Evolutionary conservation across 2,329 filamentous ascomycete genomes (phyloP).

Genomic region (Penicillium sp.): DNA sequence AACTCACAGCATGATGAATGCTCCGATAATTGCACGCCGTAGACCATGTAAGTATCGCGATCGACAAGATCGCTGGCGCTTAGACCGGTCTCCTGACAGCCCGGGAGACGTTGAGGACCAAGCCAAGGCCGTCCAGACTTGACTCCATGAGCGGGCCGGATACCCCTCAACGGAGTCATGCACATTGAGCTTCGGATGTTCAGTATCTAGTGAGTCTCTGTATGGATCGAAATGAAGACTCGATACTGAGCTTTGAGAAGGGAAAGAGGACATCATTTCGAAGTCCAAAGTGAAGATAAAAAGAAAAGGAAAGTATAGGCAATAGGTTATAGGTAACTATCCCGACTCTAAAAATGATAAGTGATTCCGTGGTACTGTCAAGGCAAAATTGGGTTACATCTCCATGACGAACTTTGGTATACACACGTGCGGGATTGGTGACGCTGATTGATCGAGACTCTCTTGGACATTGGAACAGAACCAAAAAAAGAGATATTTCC

Average conservation of each 20-base stretch:
- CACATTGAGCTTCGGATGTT: conserved; percentile 2
- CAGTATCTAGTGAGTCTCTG: conserved; percentile 10
- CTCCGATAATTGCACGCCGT: conserved; percentile 13
- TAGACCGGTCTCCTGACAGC: conserved; percentile 6
- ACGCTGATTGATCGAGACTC: neutral
- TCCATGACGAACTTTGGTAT: neutral
- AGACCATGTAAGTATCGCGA: conserved; percentile 15
- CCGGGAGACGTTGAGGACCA: conserved; percentile 4
- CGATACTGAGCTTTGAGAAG: conserved; percentile 7
- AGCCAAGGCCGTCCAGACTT: conserved; percentile 7
- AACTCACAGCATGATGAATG: conserved; percentile 32
- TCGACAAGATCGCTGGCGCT: conserved; percentile 11
- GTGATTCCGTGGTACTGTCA: conserved; percentile 6
- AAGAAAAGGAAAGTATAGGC: neutral
- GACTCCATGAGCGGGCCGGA: conserved; percentile 13
- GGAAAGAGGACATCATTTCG: neutral
- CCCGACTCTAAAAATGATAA: neutral
- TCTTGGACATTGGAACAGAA: neutral
- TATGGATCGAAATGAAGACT: conserved; percentile 13
- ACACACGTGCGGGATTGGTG: neutral
- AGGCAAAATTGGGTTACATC: neutral
- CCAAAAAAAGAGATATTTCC: conserved; percentile 13
- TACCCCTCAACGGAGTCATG: conserved; percentile 8
- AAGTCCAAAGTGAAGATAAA: neutral
- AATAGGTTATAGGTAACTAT: no score